These are phyloP conservation scores for Hypomyces perniciosus DNA, from an alignment of 2,329 filamentous ascomycete genomes.

Conservation along the genomic window DNA sequence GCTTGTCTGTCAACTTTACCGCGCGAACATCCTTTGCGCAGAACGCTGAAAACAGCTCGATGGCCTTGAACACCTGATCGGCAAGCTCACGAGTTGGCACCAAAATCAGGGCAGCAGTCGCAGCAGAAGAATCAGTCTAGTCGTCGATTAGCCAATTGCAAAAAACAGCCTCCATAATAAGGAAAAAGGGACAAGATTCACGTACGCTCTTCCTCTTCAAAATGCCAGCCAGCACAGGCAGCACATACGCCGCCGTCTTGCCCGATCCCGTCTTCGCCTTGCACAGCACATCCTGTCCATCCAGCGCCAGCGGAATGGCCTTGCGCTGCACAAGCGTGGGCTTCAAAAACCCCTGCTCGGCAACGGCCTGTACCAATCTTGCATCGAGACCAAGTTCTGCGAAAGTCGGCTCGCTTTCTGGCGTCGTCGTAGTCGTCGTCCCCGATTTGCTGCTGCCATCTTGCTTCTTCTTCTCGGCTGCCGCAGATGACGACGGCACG, in stretches of 20 bases:
- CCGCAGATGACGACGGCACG: constrained; percentile 34
- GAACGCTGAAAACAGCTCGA: constrained; percentile 71
- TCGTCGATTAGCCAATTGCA: not conserved
- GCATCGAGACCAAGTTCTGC: constrained; percentile 74
- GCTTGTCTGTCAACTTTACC: constrained; percentile 84
- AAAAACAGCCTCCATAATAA: not conserved
- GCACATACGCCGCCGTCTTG: constrained; percentile 92
- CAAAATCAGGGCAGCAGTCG: constrained; percentile 74
- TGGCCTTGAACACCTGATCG: constrained; percentile 76
- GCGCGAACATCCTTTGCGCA: constrained; percentile 78
- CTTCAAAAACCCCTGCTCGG: constrained; percentile 73
- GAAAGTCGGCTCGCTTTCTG: constrained; percentile 51
- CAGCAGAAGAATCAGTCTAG: constrained; percentile 44
- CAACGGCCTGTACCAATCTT: constrained; percentile 78
- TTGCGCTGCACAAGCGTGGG: constrained; percentile 86
- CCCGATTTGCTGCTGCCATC: constrained; percentile 17
- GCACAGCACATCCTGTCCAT: constrained; percentile 83
- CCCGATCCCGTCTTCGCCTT: constrained; percentile 93
- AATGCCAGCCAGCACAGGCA: constrained; percentile 82
- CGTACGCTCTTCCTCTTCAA: constrained; percentile 67
- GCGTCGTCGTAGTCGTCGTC: not conserved
- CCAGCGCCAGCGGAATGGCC: constrained; percentile 80
- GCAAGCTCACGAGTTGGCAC: constrained; percentile 93
- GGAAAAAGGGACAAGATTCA: not conserved
- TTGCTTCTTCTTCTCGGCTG: constrained; percentile 19